Conservation (phyloP, 148 eudicot species). For the Nyssa sinensis region DNA sequence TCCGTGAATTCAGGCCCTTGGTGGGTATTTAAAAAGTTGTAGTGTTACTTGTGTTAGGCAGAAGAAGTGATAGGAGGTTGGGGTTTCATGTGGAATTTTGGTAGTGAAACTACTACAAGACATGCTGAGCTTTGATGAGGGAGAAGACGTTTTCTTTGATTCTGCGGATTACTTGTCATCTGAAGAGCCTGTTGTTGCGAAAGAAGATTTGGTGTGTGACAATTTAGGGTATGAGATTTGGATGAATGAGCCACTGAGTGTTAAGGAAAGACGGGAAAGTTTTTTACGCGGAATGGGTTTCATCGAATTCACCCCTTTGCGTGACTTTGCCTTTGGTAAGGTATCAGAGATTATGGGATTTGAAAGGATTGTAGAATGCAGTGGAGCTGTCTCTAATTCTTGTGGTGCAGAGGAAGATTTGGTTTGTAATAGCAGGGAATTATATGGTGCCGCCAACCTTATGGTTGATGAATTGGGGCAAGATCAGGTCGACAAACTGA, state of each 20-base stretch:
- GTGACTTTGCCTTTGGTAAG: background rate
- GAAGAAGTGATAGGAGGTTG: slow-evolving; percentile 7
- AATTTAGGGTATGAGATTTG: slow-evolving; percentile 44
- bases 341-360: slow-evolving; percentile 15
- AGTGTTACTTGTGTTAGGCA: background rate
- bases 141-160: slow-evolving; percentile 64
- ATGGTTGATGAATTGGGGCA: slow-evolving; percentile 35
- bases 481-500: slow-evolving; percentile 10
- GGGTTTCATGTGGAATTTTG: slow-evolving; percentile 36
- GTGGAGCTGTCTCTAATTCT: slow-evolving; percentile 36
- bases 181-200: slow-evolving; percentile 31
- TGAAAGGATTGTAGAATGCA: slow-evolving; percentile 29
- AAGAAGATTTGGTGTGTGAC: slow-evolving; percentile 13
- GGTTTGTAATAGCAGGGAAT: slow-evolving; percentile 26
- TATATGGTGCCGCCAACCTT: slow-evolving; percentile 32
- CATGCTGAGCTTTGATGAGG: slow-evolving; percentile 35
- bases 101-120: slow-evolving; percentile 23
- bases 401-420: slow-evolving; percentile 20
- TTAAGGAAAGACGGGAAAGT: slow-evolving; percentile 50
- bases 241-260: slow-evolving; percentile 55
- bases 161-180: slow-evolving; percentile 35
- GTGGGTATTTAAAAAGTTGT: slow-evolving; percentile 19
- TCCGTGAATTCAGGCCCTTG: slow-evolving; percentile 20
- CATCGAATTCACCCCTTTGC: slow-evolving; percentile 17
- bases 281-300: slow-evolving; percentile 60